Conservation (phyloP, 2,329 filamentous ascomycete species). For the Aspergillus spinulosporus region DNA sequence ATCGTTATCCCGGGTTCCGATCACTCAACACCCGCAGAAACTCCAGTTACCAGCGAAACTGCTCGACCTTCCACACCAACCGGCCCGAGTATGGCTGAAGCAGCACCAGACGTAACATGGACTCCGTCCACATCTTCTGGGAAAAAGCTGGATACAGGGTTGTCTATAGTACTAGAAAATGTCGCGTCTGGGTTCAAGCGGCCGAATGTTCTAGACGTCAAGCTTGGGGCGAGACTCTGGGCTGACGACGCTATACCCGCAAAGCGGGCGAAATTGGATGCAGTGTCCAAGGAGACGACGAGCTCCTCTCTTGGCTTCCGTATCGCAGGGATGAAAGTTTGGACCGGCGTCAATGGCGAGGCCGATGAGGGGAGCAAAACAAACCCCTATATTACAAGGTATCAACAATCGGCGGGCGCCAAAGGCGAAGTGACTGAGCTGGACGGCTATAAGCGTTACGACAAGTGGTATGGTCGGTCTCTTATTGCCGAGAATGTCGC, state of each 20-base stretch:
- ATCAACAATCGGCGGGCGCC: conserved; percentile 51
- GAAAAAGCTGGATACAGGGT: conserved; percentile 70
- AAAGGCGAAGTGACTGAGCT: conserved; percentile 47
- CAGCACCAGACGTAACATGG: conserved; percentile 37
- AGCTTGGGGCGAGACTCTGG: conserved; percentile 84
- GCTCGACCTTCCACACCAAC: conserved; percentile 11
- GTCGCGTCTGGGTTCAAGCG: conserved; percentile 74
- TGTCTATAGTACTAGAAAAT: conserved; percentile 83
- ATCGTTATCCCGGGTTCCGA: conserved; percentile 30
- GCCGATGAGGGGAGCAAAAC: conserved; percentile 36
- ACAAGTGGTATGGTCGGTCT: conserved; percentile 65
- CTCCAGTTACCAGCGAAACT: conserved; percentile 18
- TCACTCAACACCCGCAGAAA: conserved; percentile 22
- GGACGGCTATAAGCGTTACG: conserved; percentile 60
- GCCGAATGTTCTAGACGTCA: conserved; percentile 91
- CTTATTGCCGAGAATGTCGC: conserved; percentile 58
- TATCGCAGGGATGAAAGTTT: conserved; percentile 66
- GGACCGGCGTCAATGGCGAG: conserved; percentile 42
- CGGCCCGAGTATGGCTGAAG: conserved; percentile 22
- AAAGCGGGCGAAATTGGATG: conserved; percentile 61
- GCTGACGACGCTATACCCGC: conserved; percentile 65
- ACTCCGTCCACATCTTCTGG: conserved; percentile 54
- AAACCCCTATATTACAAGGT: conserved; percentile 36
- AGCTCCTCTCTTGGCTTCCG: conserved; percentile 62
- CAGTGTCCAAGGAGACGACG: conserved; percentile 60